These are phyloP conservation scores for Pseudofabraea citricarpa DNA, from an alignment of 2,329 filamentous ascomycete genomes.

Conservation along the genomic window DNA sequence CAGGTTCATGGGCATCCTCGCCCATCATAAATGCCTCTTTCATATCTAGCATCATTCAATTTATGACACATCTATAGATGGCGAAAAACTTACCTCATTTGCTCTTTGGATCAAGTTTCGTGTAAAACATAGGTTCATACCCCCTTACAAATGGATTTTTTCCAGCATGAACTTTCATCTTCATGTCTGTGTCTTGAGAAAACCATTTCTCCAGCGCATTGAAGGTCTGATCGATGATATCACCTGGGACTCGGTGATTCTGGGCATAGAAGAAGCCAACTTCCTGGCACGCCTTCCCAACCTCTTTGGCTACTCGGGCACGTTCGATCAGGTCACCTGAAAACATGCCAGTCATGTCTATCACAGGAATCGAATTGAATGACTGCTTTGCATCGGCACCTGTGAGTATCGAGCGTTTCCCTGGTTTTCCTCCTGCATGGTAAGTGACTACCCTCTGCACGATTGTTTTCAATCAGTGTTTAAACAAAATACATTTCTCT, in stretches of 20 bases:
- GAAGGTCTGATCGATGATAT: neutral
- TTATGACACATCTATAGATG: too few relatives aligned
- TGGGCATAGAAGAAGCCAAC: neutral
- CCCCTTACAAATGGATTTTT: neutral
- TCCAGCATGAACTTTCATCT: neutral
- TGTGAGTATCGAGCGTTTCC: neutral
- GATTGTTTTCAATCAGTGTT: too few relatives aligned
- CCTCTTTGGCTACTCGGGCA: neutral
- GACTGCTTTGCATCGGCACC: neutral
- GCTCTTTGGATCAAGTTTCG: neutral
- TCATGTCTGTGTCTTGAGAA: neutral
- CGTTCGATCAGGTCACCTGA: neutral
- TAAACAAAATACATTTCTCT: too few relatives aligned
- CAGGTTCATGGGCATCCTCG: neutral
- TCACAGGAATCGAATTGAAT: neutral
- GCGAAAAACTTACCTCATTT: too few relatives aligned
- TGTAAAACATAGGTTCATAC: neutral
- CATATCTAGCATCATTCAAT: too few relatives aligned
- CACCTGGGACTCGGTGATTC: neutral
- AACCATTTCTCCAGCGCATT: neutral
- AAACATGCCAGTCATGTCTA: neutral
- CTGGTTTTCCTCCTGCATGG: too few relatives aligned
- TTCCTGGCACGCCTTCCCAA: neutral
- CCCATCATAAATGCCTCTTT: neutral
- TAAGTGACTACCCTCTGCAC: too few relatives aligned